Base-by-base conservation (phyloP, 2,329 filamentous ascomycete species). In the Graphium sp. region DNA sequence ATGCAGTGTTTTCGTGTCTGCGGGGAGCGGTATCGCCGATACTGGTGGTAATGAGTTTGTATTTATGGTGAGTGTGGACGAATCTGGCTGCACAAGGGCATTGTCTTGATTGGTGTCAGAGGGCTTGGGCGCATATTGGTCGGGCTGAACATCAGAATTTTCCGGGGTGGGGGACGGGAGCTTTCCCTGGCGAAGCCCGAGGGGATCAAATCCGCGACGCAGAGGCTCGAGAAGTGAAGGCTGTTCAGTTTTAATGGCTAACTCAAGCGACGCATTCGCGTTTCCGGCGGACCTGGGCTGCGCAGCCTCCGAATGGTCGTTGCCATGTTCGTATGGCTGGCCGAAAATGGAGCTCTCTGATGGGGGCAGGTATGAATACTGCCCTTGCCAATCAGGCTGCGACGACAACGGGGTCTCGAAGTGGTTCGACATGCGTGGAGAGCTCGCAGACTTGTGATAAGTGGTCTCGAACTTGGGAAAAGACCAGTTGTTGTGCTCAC, bases 351-450 rank as follows among this genome's bases (percentile, higher is more conserved):
- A 52, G 41, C 44, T 55, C 32, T 60, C 60, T 23, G 48, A 48
- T 12, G 56, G 53, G 18, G 59, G 49, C 32, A 62, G 47, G 40
- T 62, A 63, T 15, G 60, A 56, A 45, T 64, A 64, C 45, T 63
- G 59, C 35, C 58, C 58, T 46, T 63, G 62, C 65, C 65, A 69
- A 48, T 64, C 60, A 40, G 62, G 53, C 53, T 64, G 60, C 43
- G 62, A 57, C 41, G 61, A 57, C 47, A 62, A 47, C 39, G 60
- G 56, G 35, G 56, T 42, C 43, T 62, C 58, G 51, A 61, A 66
- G 42, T 53, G 47, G 50, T 60, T 64, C 53, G 65, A 66, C 65
- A 70, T 70, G 51, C 63, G 65, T 57, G 58, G 48, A 41, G 39
- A 48, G 41, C 53, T 52, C 35, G 56, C 47, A 31, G 53, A 42